Evolutionary conservation across 2,329 filamentous ascomycete species (phyloP).

Genomic region (Fusarium sarcochroum): DNA sequence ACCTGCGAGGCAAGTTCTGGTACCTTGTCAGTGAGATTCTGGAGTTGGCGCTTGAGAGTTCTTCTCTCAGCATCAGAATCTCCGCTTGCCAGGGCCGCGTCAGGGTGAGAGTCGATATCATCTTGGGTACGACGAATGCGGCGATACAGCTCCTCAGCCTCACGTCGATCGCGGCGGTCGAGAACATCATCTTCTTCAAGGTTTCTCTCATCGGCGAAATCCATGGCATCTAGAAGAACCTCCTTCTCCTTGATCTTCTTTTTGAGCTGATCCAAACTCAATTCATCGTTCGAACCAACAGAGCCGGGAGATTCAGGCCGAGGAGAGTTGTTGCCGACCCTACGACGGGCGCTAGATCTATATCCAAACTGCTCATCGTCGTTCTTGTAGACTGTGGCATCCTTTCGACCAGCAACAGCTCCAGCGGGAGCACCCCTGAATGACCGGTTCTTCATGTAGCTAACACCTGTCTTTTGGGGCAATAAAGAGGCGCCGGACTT

Average conservation of each 20-base stretch:
- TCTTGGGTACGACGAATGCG: slow-evolving; percentile 93
- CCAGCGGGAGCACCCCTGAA: slow-evolving; percentile 78
- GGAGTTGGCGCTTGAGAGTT: slow-evolving; percentile 88
- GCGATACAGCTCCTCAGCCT: slow-evolving; percentile 94
- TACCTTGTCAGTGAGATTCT: slow-evolving; percentile 88
- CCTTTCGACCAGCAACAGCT: slow-evolving; percentile 78
- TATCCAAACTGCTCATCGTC: slow-evolving; percentile 95
- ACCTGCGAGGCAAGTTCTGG: slow-evolving; percentile 94
- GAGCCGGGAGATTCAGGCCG: slow-evolving; percentile 83
- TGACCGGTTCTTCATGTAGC: slow-evolving; percentile 95
- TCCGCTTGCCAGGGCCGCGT: slow-evolving; percentile 75
- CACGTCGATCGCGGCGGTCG: slow-evolving; percentile 89
- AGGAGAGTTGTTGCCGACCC: slow-evolving; percentile 84
- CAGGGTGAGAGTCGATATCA: slow-evolving; percentile 93
- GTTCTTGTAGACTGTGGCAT: slow-evolving; percentile 96
- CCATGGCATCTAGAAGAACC: slow-evolving; percentile 93
- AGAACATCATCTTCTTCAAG: slow-evolving; percentile 92
- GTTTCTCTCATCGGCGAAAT: slow-evolving; percentile 93
- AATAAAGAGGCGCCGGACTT: slow-evolving; percentile 90
- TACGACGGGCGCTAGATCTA: slow-evolving; percentile 90
- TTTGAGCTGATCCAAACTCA: slow-evolving; percentile 86
- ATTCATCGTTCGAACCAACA: slow-evolving; percentile 80
- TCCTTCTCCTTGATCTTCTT: slow-evolving; percentile 97
- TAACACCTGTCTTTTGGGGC: slow-evolving; percentile 97
- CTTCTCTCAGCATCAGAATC: slow-evolving; percentile 92